Evolutionary conservation across 192 early-diverging fungal genomes (phyloP), one percentile per base, ranked within the genome.

Genomic region (Backusella liffmaniae): DNA sequence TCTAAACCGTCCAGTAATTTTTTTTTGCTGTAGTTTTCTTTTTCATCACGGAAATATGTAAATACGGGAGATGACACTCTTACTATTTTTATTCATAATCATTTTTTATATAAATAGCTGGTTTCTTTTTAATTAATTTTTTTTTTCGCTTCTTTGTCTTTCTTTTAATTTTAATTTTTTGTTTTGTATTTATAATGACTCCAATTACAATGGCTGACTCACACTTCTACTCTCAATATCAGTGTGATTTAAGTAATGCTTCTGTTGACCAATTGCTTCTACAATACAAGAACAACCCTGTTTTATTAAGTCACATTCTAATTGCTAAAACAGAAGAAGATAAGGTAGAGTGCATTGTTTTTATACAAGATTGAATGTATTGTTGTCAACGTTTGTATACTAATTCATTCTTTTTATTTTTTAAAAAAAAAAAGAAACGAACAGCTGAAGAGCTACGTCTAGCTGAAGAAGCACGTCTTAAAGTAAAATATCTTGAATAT

Each of bases 251-350:
- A 29, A 62, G 26, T 13, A 26, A 62, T 62, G 23, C 9, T 42
- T n/a, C 36, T 69, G 67, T 69, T 69, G 67, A 41, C 2, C 37
- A 69, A 10, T 39, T 69, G 4, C 35, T 69, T 36, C 9, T 39
- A 26, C 35, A 69, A 69, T 69, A 69, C 35, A 36, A 69, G 23
- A 23, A 69, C 18, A 69, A 69, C 15, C 35, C 39, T 41, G 23
- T 23, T 41, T 8, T 69, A 41, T 69, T 69, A 69, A 69, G 39
- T 8, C 67, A 69, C 21, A 69, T 69, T 36, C 18, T 69, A 21
- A 21, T 69, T 36, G 67, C 67, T n/a, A 69, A 69, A 29, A 36
- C 67, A 13, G n/a, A 69, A 42, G 67, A 69, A 37, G 67, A 69
- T 23, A 69, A 69, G 34, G 67, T 37, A 69, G 12, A 23, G 34